phyloP scores from a whole-genome alignment of 176 grass and related monocot species.

The Eleusine indica region DNA sequence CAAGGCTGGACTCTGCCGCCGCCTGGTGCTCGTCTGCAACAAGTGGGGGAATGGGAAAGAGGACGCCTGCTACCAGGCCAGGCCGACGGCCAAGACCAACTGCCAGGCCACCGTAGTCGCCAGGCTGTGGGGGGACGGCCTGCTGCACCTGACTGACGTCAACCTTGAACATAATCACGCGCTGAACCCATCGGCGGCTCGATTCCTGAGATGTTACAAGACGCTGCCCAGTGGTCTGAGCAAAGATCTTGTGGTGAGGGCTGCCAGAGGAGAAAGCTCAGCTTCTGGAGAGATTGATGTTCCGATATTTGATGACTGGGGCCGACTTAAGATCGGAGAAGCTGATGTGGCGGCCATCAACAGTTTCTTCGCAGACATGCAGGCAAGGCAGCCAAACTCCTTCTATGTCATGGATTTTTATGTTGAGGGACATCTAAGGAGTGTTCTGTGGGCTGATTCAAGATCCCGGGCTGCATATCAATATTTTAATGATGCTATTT shows the following conservation, averaged over 20 bases:
- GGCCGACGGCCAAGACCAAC: constrained; percentile 77
- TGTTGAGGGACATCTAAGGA: constrained; percentile 69
- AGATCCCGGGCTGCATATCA: constrained; percentile 64
- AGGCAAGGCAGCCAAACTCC: constrained; percentile 68
- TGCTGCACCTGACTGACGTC: constrained; percentile 71
- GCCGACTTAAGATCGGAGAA: constrained; percentile 61
- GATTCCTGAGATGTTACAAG: constrained; percentile 70
- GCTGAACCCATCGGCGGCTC: constrained; percentile 55
- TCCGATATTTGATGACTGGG: constrained; percentile 57
- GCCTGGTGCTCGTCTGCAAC: constrained; percentile 73
- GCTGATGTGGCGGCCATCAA: constrained; percentile 52
- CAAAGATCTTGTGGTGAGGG: constrained; percentile 67
- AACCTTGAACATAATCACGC: constrained; percentile 71
- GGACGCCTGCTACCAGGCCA: constrained; percentile 79
- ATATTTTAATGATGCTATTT: constrained; percentile 67
- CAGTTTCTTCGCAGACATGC: constrained; percentile 63
- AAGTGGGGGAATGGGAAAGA: constrained; percentile 64
- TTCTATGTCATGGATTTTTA: constrained; percentile 83
- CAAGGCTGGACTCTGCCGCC: constrained; percentile 69
- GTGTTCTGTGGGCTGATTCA: constrained; percentile 79
- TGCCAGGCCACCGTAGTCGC: constrained; percentile 73
- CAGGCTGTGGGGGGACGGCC: constrained; percentile 60
- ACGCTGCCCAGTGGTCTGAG: constrained; percentile 66
- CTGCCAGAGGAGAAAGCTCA: constrained; percentile 51
- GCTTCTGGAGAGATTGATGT: constrained; percentile 41